These are phyloP conservation scores for Trichoderma virens DNA, from an alignment of 495 filamentous ascomycete species.

Conservation along the genomic window DNA sequence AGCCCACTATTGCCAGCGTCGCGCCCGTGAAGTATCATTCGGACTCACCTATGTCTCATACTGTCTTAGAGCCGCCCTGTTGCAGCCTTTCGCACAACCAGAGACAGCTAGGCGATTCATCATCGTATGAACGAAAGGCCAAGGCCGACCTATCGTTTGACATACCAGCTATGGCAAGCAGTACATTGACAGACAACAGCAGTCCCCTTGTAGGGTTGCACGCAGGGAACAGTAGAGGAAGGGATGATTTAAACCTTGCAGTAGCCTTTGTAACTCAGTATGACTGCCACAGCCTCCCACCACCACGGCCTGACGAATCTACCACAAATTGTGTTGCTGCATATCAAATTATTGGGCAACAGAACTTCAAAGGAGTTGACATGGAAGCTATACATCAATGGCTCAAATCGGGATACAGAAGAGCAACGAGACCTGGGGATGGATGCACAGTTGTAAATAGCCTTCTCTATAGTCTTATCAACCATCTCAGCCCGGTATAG, in stretches of 20 bases:
- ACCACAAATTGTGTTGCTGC: slow-evolving; percentile 7
- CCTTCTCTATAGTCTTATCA: background rate
- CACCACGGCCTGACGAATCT: background rate
- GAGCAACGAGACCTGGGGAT: background rate
- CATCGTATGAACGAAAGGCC: background rate
- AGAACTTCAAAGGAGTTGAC: slow-evolving; percentile 9
- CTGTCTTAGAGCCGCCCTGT: background rate
- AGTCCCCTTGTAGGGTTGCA: background rate
- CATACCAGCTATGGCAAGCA: background rate
- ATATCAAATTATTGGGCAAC: slow-evolving; percentile 8
- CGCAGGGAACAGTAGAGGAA: background rate
- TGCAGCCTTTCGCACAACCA: background rate
- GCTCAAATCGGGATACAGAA: slow-evolving; percentile 6
- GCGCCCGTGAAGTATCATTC: background rate
- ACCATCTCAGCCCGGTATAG: background rate
- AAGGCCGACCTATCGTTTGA: background rate
- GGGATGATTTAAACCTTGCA: background rate
- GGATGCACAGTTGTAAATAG: slow-evolving; percentile 10
- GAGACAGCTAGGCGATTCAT: background rate
- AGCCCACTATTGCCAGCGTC: background rate
- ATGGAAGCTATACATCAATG: background rate
- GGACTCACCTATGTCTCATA: background rate
- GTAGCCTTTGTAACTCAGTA: background rate
- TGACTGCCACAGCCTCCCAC: background rate
- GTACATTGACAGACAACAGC: background rate